Percentiles rank a stretch among this genome's conserved stretches.
Conservation (phyloP, 805 yeast species). For the Kockiozyma suomiensis region DNA sequence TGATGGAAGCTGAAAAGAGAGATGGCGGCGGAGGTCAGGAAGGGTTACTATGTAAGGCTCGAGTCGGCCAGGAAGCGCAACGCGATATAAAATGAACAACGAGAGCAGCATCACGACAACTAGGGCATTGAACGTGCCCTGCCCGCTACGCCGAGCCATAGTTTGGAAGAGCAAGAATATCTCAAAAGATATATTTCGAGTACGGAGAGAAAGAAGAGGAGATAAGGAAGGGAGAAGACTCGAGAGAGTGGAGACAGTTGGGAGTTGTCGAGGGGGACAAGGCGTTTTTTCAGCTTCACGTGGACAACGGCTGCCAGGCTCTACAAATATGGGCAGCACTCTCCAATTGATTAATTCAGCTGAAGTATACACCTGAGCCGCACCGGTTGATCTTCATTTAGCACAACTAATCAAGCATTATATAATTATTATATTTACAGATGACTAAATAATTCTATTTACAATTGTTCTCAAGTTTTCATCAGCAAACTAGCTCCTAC, state of each 20-base stretch:
- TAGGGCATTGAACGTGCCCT: constrained; percentile 7
- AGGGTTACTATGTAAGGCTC: constrained; percentile 2
- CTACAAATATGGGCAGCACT: too few relatives aligned
- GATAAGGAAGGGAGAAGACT: too few relatives aligned
- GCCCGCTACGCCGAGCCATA: constrained; percentile 2
- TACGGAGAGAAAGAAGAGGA: background rate
- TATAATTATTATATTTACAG: background rate
- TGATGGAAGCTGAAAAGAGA: constrained; percentile 12
- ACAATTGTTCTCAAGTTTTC: background rate
- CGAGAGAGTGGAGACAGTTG: too few relatives aligned
- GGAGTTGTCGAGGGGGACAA: background rate
- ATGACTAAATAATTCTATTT: background rate
- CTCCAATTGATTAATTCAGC: background rate
- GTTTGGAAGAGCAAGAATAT: too few relatives aligned
- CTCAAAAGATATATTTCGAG: too few relatives aligned
- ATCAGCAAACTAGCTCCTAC: constrained; percentile 24
- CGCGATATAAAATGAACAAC: background rate
- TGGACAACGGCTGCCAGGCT: background rate
- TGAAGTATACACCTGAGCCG: background rate
- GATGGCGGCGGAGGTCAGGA: constrained; percentile 20
- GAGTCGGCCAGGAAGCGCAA: constrained; percentile 19
- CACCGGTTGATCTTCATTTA: background rate
- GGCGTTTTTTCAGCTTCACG: background rate
- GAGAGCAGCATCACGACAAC: constrained; percentile 15
- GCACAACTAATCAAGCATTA: background rate